Conservation (phyloP, 352 stramenopile genomes). For the Pythium brachiatum region DNA sequence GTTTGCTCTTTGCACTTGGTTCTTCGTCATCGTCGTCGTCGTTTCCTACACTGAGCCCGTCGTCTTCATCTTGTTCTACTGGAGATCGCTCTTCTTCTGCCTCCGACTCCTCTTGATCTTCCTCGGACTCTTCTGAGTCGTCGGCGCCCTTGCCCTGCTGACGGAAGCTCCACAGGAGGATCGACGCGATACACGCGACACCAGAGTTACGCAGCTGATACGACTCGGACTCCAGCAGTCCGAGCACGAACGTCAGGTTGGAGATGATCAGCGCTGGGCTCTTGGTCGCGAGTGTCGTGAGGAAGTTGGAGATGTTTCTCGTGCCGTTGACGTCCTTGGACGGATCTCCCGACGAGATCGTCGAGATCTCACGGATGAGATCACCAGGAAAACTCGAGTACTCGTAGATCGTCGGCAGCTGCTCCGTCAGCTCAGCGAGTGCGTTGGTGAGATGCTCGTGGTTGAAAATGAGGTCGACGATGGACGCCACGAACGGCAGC, state of each 20-base stretch:
- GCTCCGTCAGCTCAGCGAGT: conserved; percentile 60
- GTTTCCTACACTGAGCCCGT: not conserved
- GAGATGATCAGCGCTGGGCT: conserved; percentile 69
- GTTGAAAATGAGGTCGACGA: conserved; percentile 73
- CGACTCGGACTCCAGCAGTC: conserved; percentile 69
- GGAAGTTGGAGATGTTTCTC: conserved; percentile 72
- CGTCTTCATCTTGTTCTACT: not conserved
- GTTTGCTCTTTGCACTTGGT: not conserved
- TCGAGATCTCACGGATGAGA: conserved; percentile 73
- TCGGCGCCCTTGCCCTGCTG: conserved; percentile 34
- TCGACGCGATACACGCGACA: conserved; percentile 72
- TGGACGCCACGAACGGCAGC: conserved; percentile 62
- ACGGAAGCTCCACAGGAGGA: conserved; percentile 73
- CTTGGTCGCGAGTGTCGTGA: conserved; percentile 58
- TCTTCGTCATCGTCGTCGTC: conserved; percentile 25
- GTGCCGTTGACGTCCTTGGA: conserved; percentile 73
- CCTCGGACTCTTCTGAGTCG: conserved; percentile 26
- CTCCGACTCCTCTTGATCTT: conserved; percentile 23
- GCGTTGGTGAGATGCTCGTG: conserved; percentile 63
- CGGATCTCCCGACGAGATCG: conserved; percentile 63
- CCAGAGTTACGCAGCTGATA: conserved; percentile 76
- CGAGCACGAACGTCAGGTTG: conserved; percentile 75
- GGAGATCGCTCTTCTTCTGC: conserved; percentile 3
- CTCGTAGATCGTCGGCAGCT: conserved; percentile 58
- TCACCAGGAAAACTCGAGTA: conserved; percentile 64